Base-by-base conservation (phyloP, 768 basidiomycete species). In the Mycena metata region DNA sequence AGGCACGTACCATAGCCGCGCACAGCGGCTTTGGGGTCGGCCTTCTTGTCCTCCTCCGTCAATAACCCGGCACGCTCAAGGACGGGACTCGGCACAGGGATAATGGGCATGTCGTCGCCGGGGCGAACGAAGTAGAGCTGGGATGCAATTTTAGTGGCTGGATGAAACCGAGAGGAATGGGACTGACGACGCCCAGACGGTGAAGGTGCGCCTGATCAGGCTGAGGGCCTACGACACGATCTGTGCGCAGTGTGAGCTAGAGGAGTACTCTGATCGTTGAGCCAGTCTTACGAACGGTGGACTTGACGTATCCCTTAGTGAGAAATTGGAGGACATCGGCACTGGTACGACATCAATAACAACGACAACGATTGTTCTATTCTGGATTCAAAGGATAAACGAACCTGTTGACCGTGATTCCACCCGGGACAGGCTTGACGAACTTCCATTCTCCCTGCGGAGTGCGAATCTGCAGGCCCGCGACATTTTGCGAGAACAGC, bases 321-420 rank as follows among this genome's bases (percentile, higher is more conserved):
- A 85, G 77, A 74, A 85, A 85, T 23, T 84, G 81, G 60, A 86
- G 67, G 2, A 78, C 77, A 59, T 85, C 65, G 33, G 65, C 65
- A 23, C 65, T 66, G 50, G 6, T 13, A 24, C 3, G 2, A 17
- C 54, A 17, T 54, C 36, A 46, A 17, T 43, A 54, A 16, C 5
- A n/a, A 35, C 2, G 13, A n/a, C n/a, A n/a, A n/a, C n/a, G n/a
- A n/a, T n/a, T n/a, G n/a, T n/a, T n/a, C n/a, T n/a, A n/a, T n/a
- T n/a, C n/a, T n/a, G n/a, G n/a, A n/a, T n/a, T 30, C 30, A 30
- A 12, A n/a, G n/a, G 17, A 36, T 1, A 58, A 19, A 66, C 65
- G 30, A 21, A 60, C 65, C 65, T 66, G 33, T 66, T 66, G 8
- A 66, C 52, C 23, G 79, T 80, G 46, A 81, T 78, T 5, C 78